Percentiles rank a stretch among this genome's conserved stretches.
Evolutionary conservation across 2,329 filamentous ascomycete species (phyloP).

Genomic region (Hypocrella siamensis): DNA sequence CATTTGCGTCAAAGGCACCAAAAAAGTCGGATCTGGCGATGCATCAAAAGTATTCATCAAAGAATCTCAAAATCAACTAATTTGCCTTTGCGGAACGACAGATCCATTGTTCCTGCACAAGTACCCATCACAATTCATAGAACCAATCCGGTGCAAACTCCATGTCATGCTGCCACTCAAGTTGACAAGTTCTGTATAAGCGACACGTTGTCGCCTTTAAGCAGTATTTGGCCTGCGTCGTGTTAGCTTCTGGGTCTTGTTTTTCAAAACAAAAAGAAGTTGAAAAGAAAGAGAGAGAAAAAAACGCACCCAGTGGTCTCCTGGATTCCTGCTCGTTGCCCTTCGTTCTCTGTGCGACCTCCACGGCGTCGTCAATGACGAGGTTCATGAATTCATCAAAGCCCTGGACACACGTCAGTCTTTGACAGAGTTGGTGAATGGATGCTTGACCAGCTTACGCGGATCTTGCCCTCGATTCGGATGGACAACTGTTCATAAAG

Average conservation of each 20-base stretch:
- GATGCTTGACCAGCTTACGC: constrained; percentile 38
- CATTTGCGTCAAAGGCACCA: too few species aligned
- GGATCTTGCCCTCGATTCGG: constrained; percentile 90
- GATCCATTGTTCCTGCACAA: too few species aligned
- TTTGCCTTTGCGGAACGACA: too few species aligned
- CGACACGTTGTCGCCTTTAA: constrained; percentile 81
- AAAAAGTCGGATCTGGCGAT: too few species aligned
- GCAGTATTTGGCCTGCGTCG: constrained; percentile 59
- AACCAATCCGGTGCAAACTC: not conserved
- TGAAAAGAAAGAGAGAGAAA: too few species aligned
- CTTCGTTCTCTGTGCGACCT: constrained; percentile 77
- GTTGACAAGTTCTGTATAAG: constrained; percentile 45
- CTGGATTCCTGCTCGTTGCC: constrained; percentile 60
- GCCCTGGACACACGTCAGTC: constrained; percentile 38
- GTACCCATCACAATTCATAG: too few species aligned
- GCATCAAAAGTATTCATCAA: too few species aligned
- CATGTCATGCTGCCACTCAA: not conserved
- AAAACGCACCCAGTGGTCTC: constrained; percentile 54
- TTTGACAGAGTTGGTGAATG: not conserved
- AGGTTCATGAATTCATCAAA: constrained; percentile 99
- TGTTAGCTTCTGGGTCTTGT: too few species aligned
- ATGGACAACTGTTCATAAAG: constrained; percentile 91
- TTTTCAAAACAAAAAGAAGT: too few species aligned
- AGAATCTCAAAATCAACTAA: too few species aligned
- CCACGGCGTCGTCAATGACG: constrained; percentile 86